Evolutionary conservation across 345 rosid species (phyloP).

Genomic region (Excoecaria agallocha): DNA sequence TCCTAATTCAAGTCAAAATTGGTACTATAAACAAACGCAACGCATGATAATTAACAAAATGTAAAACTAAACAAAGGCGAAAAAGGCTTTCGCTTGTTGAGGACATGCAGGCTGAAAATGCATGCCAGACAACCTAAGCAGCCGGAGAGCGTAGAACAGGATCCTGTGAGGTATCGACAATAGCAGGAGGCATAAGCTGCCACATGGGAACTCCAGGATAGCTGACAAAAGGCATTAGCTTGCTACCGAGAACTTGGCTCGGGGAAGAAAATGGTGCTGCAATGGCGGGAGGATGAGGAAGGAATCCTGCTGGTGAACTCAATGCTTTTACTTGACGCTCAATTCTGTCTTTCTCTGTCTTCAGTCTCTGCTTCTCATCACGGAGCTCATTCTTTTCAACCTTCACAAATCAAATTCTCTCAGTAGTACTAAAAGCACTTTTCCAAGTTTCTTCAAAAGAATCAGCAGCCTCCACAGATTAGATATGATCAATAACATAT

Average conservation of each 20-base stretch:
- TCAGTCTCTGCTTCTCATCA: constrained; percentile 32
- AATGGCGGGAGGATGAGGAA: constrained; percentile 11
- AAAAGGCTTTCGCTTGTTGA: neutral
- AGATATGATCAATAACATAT: neutral
- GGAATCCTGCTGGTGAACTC: constrained; percentile 10
- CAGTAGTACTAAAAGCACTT: neutral
- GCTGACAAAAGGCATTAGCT: constrained; percentile 27
- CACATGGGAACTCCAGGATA: constrained; percentile 30
- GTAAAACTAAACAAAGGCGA: neutral
- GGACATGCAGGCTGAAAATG: constrained; percentile 1
- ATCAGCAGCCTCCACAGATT: neutral
- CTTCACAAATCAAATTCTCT: constrained; percentile 11
- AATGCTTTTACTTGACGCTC: constrained; percentile 19
- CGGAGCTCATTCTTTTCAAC: constrained; percentile 33
- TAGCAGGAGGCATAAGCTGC: constrained; percentile 31
- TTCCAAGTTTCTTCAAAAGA: neutral
- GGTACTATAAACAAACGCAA: neutral
- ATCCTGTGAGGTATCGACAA: constrained; percentile 28
- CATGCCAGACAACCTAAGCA: constrained; percentile 17
- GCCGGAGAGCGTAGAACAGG: constrained; percentile 21
- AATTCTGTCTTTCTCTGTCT: constrained; percentile 23
- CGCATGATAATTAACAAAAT: neutral
- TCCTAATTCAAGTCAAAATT: neutral
- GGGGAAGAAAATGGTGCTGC: constrained; percentile 24
- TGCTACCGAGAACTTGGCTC: constrained; percentile 23